Conservation (phyloP, 106 monocot genomes). For the Acorus calamus region DNA sequence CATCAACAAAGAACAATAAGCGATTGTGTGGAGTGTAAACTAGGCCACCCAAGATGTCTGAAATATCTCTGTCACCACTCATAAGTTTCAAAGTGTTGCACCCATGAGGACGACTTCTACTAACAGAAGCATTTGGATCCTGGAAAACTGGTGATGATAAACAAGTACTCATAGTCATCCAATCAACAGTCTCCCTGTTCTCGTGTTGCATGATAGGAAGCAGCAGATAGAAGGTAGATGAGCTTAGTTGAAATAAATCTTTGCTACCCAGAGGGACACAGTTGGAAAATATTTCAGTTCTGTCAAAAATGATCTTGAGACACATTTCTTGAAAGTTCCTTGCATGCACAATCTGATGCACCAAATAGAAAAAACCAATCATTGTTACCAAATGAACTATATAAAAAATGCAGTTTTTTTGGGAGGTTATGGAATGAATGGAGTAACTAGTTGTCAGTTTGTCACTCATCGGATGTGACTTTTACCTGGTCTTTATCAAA, state of each 20-base stretch:
- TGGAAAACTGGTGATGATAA: constrained; percentile 73
- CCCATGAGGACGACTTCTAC: constrained; percentile 1
- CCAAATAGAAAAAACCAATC: too few species aligned
- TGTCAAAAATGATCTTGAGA: constrained; percentile 75
- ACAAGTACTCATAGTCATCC: constrained; percentile 57
- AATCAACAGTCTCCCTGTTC: constrained; percentile 40
- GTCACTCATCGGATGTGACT: too few species aligned
- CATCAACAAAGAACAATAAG: constrained; percentile 73
- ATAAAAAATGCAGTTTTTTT: too few species aligned
- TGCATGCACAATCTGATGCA: constrained; percentile 55
- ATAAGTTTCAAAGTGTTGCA: constrained; percentile 46
- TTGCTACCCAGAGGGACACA: constrained; percentile 37
- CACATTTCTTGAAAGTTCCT: constrained; percentile 86
- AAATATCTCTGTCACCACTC: constrained; percentile 36
- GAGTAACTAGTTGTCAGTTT: too few species aligned
- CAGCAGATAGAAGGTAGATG: constrained; percentile 59
- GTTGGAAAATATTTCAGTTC: constrained; percentile 45
- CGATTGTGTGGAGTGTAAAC: constrained; percentile 59
- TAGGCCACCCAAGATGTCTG: constrained; percentile 56
- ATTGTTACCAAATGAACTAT: too few species aligned
- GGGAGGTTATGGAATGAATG: too few species aligned
- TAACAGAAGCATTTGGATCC: constrained; percentile 6
- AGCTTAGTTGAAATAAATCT: constrained; percentile 7
- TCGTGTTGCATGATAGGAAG: constrained; percentile 49
- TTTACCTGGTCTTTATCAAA: constrained; percentile 64